Evolutionary conservation across 2,329 filamentous ascomycete genomes (phyloP).

Genomic region (Fonsecaea pugnacius): DNA sequence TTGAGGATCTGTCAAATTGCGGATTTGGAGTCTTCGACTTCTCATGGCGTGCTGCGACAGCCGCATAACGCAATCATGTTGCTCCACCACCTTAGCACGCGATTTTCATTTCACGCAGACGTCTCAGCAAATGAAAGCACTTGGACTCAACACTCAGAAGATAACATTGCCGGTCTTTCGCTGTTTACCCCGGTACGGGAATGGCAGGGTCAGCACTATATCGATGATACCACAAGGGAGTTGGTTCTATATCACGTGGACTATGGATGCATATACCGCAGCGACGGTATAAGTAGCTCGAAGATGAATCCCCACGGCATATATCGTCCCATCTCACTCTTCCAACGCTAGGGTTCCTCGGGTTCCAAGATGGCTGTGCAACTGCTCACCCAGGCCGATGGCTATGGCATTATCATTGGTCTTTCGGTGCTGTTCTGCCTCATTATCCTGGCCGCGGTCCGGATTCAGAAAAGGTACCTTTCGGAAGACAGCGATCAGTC

Average conservation of each 20-base stretch:
- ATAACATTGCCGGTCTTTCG: conserved; percentile 2
- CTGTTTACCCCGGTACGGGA: background rate
- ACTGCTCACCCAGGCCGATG: conserved; percentile 43
- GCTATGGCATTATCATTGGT: conserved; percentile 56
- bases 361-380: conserved; percentile 21
- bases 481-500: conserved; percentile 51
- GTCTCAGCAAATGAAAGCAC: conserved; percentile 12
- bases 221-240: conserved; percentile 1
- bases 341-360: background rate
- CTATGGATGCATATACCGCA: conserved; percentile 11
- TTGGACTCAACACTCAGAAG: background rate
- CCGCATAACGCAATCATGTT: conserved; percentile 22
- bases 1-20: background rate
- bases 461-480: conserved; percentile 51
- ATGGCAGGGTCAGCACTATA: conserved; percentile 1
- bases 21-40: background rate
- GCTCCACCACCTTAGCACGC: conserved; percentile 21
- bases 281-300: conserved; percentile 14
- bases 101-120: conserved; percentile 9
- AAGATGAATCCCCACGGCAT: background rate
- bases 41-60: conserved; percentile 23
- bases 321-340: background rate
- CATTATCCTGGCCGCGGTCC: conserved; percentile 54
- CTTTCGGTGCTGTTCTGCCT: conserved; percentile 54
- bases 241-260: background rate